Percentiles rank a stretch among this genome's conserved stretches.
Evolutionary conservation across 1,284 basidiomycete genomes (phyloP).

Genomic region (Apiotrichum sp.): DNA sequence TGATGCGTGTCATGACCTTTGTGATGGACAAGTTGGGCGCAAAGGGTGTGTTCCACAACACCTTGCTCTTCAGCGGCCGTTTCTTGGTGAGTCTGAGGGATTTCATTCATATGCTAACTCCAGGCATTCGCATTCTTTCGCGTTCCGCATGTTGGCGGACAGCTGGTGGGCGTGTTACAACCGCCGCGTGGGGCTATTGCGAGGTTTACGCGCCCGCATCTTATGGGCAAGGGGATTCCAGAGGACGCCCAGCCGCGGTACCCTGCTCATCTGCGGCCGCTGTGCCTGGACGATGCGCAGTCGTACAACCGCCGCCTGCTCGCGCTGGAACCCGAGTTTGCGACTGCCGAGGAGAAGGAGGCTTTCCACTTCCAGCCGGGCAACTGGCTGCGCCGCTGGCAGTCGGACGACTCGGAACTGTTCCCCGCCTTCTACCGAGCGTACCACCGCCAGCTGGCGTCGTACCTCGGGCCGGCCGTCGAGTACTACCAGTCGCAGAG

Average conservation of each 20-base stretch:
- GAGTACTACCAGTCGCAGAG: conserved; percentile 35
- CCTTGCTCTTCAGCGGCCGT: conserved; percentile 49
- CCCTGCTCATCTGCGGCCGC: conserved; percentile 36
- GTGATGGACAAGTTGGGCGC: conserved; percentile 52
- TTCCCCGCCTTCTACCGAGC: conserved; percentile 53
- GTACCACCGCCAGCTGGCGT: conserved; percentile 50
- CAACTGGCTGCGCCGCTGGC: conserved; percentile 49
- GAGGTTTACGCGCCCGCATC: conserved; percentile 39
- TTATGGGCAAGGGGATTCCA: conserved; percentile 25
- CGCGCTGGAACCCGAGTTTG: conserved; percentile 29
- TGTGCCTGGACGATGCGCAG: conserved; percentile 41
- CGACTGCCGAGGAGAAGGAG: conserved; percentile 39
- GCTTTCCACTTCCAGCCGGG: conserved; percentile 48
- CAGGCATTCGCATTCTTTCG: conserved; percentile 52
- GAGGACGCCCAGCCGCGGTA: conserved; percentile 27
- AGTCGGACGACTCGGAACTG: conserved; percentile 52
- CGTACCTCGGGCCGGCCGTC: conserved; percentile 44
- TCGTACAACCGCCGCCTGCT: conserved; percentile 39
- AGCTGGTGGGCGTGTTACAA: conserved; percentile 49
- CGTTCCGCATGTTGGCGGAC: conserved; percentile 50
- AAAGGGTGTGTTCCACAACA: conserved; percentile 53
- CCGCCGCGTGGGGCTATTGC: conserved; percentile 47
- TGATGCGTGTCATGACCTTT: conserved; percentile 48
- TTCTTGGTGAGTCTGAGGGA: conserved; percentile 39
- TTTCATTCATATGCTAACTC: background rate